Conservation (phyloP, 2,329 filamentous ascomycete genomes). For the Lachnellula suecica region DNA sequence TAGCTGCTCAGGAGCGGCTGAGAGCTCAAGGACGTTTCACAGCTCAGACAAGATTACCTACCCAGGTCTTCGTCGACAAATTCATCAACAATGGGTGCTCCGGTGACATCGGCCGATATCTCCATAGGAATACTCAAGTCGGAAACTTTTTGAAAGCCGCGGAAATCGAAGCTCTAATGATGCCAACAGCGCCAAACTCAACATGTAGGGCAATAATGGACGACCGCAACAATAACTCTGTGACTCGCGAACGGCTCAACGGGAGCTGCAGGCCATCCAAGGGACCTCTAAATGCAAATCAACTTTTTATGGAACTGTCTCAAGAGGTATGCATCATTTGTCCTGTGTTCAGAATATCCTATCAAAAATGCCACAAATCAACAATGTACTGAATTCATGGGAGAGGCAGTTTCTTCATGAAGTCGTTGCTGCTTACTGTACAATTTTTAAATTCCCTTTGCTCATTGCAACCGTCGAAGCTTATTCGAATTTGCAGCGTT, state of each 20-base stretch:
- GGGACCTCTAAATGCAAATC: slow-evolving; percentile 3
- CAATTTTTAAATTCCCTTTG: too few relatives aligned
- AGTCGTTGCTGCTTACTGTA: neutral
- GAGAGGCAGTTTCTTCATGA: too few relatives aligned
- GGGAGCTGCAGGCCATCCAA: slow-evolving; percentile 2
- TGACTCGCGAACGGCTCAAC: neutral
- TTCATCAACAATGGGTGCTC: slow-evolving; percentile 3
- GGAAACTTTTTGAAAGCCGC: neutral
- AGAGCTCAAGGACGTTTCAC: too few relatives aligned
- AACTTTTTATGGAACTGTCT: slow-evolving; percentile 4
- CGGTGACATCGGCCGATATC: slow-evolving; percentile 3
- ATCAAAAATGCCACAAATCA: too few relatives aligned
- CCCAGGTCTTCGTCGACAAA: neutral
- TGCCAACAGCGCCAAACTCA: too few relatives aligned
- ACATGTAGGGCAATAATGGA: slow-evolving; percentile 5
- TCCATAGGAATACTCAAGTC: neutral
- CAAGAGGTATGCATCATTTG: neutral
- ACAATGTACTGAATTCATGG: too few relatives aligned
- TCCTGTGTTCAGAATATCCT: neutral
- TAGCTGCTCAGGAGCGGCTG: too few relatives aligned
- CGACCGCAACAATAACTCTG: slow-evolving; percentile 10
- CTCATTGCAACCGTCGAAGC: neutral
- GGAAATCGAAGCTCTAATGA: neutral
- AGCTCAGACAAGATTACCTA: neutral
- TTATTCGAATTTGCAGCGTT: neutral